Evolutionary conservation across 2,329 filamentous ascomycete genomes (phyloP).

Genomic region (Verticillium zaregamsianum): DNA sequence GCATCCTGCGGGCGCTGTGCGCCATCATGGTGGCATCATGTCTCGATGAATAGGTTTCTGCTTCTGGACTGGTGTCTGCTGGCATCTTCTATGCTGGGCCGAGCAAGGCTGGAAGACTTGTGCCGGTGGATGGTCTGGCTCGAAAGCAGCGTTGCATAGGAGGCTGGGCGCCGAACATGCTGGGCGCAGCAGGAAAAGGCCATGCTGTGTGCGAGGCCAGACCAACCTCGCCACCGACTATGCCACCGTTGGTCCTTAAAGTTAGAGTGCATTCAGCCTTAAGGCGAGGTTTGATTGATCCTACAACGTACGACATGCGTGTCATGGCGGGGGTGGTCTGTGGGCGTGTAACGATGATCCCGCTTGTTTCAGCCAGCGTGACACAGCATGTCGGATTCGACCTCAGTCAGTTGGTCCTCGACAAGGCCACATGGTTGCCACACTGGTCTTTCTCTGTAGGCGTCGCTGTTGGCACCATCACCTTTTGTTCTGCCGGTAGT

Average conservation of each 20-base stretch:
- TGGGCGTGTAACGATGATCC: not conserved
- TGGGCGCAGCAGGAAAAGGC: not conserved
- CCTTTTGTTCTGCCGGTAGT: not conserved
- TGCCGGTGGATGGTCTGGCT: not conserved
- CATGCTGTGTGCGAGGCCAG: not conserved
- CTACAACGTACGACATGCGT: not conserved
- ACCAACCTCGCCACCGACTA: not conserved
- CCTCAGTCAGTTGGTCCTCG: not conserved
- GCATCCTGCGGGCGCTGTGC: not conserved
- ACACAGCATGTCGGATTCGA: not conserved
- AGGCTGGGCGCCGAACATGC: not conserved
- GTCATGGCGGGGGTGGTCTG: not conserved
- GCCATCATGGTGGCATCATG: not conserved
- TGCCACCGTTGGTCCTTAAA: not conserved
- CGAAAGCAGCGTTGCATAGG: not conserved
- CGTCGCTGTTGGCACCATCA: not conserved
- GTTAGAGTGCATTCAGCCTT: not conserved
- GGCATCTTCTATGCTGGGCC: too few relatives aligned
- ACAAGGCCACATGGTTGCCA: not conserved
- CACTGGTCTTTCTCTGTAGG: not conserved
- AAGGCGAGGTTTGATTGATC: not conserved
- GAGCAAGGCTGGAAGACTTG: too few relatives aligned
- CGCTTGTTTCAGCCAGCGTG: not conserved
- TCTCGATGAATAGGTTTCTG: not conserved
- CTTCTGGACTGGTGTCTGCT: not conserved